Percentiles rank a stretch among this genome's conserved stretches.
Conservation (phyloP, 1,139 yeast genomes). For the Zygosaccharomyces sapae region DNA sequence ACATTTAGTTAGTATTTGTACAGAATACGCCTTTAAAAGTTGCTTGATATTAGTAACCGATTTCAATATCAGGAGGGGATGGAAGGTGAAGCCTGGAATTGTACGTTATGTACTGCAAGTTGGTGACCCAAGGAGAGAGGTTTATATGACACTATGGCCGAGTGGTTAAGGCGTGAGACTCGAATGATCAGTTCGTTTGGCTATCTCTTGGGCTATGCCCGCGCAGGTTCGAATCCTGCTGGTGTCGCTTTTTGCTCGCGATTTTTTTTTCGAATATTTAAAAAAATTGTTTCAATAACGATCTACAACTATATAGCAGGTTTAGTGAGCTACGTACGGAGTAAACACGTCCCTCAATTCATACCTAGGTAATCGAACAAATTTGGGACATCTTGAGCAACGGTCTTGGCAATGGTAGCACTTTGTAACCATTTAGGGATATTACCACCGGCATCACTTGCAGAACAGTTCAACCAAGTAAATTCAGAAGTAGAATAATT, state of each 20-base stretch:
- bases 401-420: slow-evolving; percentile 50
- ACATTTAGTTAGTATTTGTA: too few relatives aligned
- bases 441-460: slow-evolving; percentile 61
- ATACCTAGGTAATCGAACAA: slow-evolving; percentile 47
- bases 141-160: slow-evolving; percentile 43
- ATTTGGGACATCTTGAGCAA: slow-evolving; percentile 64
- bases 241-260: too few relatives aligned
- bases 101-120: too few relatives aligned
- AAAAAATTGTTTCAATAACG: too few relatives aligned
- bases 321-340: neutral
- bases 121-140: too few relatives aligned
- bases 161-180: slow-evolving; percentile 42
- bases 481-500: slow-evolving; percentile 41
- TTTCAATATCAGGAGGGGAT: too few relatives aligned
- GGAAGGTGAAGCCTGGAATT: too few relatives aligned
- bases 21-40: too few relatives aligned
- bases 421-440: slow-evolving; percentile 64
- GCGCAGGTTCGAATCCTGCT: slow-evolving; percentile 41
- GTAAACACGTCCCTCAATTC: neutral
- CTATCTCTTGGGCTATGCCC: slow-evolving; percentile 46
- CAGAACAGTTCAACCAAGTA: slow-evolving; percentile 54
- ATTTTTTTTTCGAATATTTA: too few relatives aligned
- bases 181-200: slow-evolving; percentile 30
- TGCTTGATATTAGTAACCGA: too few relatives aligned
- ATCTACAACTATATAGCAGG: too few relatives aligned